These are phyloP conservation scores for Cystobasidium onofrii DNA, from an alignment of 768 basidiomycete genomes.

Conservation along the genomic window DNA sequence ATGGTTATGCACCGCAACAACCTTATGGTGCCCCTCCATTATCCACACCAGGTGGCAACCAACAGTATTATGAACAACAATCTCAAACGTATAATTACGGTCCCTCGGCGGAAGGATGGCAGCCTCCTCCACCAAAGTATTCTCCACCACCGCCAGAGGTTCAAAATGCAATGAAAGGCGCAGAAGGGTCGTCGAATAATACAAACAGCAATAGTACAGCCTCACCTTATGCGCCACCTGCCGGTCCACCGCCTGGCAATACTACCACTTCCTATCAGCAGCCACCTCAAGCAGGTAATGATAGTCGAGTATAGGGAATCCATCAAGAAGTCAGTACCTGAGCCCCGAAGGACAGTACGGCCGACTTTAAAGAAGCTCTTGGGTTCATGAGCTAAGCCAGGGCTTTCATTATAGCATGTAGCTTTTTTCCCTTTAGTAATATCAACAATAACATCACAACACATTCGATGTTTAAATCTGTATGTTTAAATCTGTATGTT, in stretches of 20 bases:
- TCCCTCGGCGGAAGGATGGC: not conserved
- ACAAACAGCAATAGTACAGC: not conserved
- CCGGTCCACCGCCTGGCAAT: conserved; percentile 2
- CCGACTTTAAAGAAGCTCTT: too few relatives aligned
- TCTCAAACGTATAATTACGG: not conserved
- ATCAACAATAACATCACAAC: too few relatives aligned
- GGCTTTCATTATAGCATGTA: too few relatives aligned
- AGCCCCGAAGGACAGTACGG: too few relatives aligned
- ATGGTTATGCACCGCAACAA: not conserved
- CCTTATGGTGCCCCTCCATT: not conserved
- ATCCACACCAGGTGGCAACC: not conserved
- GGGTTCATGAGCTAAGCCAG: too few relatives aligned
- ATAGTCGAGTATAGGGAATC: not conserved
- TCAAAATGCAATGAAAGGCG: not conserved
- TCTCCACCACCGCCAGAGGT: not conserved
- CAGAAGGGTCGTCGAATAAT: not conserved
- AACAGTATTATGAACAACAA: not conserved
- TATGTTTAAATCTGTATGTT: too few relatives aligned
- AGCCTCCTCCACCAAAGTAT: not conserved
- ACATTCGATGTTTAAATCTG: too few relatives aligned
- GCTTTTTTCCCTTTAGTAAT: too few relatives aligned
- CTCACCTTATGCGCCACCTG: not conserved
- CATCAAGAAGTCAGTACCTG: too few relatives aligned
- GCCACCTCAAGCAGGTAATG: not conserved
- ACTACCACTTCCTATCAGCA: not conserved